These are phyloP conservation scores for Favolaschia claudopus DNA, from an alignment of 768 basidiomycete genomes.

Conservation along the genomic window DNA sequence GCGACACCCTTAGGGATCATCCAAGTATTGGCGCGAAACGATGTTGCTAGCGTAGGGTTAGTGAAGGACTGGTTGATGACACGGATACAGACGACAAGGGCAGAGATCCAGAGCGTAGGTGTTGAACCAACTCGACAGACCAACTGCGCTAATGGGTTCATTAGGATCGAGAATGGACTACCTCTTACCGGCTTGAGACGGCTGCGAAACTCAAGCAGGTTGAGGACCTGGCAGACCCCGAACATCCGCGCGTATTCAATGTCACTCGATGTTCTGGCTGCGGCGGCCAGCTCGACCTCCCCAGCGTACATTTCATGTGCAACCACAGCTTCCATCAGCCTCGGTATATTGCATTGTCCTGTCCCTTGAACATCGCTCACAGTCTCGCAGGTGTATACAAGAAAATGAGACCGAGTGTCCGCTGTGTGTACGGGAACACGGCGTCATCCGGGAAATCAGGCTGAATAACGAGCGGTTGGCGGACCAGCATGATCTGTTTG, in stretches of 20 bases:
- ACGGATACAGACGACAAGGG: slow-evolving; percentile 75
- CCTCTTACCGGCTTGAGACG: slow-evolving; percentile 91
- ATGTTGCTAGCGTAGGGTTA: slow-evolving; percentile 88
- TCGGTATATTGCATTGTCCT: slow-evolving; percentile 51
- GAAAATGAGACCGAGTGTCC: slow-evolving; percentile 93
- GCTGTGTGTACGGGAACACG: slow-evolving; percentile 84
- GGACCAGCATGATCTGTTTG: slow-evolving; percentile 82
- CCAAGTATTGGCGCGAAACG: slow-evolving; percentile 87
- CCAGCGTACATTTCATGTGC: slow-evolving; percentile 97
- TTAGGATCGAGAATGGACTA: slow-evolving; percentile 86
- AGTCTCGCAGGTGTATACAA: slow-evolving; percentile 72
- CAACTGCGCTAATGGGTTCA: neutral
- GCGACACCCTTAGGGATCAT: slow-evolving; percentile 92
- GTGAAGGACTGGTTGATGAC: slow-evolving; percentile 91
- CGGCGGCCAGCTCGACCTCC: slow-evolving; percentile 88
- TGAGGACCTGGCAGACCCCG: slow-evolving; percentile 77
- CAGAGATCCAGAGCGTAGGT: slow-evolving; percentile 83
- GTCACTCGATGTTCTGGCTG: slow-evolving; percentile 93
- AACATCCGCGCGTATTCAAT: slow-evolving; percentile 89
- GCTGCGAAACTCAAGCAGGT: slow-evolving; percentile 82
- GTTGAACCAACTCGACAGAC: neutral
- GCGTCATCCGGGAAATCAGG: slow-evolving; percentile 89
- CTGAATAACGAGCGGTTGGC: slow-evolving; percentile 85
- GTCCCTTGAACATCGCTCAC: neutral
- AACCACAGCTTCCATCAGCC: slow-evolving; percentile 93